Evolutionary conservation across 805 yeast species (phyloP), one percentile per base, ranked within the genome.

Genomic region (Kuraishia piskuri): DNA sequence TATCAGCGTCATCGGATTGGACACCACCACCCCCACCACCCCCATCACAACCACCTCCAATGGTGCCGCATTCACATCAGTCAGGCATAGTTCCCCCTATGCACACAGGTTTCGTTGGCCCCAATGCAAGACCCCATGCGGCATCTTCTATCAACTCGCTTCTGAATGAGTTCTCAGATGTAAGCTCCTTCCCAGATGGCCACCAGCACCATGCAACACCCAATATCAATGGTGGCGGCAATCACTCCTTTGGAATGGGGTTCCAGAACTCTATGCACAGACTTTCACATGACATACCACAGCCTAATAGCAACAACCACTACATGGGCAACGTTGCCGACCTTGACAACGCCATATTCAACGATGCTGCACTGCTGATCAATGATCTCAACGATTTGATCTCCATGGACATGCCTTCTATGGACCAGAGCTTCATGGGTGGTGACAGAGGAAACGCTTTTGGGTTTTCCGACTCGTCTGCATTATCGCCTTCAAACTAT

Each of bases 361-460:
- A 64, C 48, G 72, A 70, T 45, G 72, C 72, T 3, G 62, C 70
- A 20, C 60, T 63, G 51, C 57, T 70, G 52, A 70, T 70, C 50
- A 61, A 67, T 12, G 72, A 70, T 52, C 58, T 70, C 52, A 69
- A 69, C 53, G 70, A 65, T 19, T 54, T 70, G 50, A 67, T 70
- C 22, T 40, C 48, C n/a, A 23, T 49, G 37, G 37, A 48, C 37
- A 24, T 52, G 49, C 52, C 54, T 36, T 22, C 31, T 21, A 17
- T 14, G 3, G 40, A 31, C 17, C 40, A 31, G 14, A n/a, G 40
- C 17, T 31, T 21, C 44, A 49, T 21, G 44, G 17, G 40, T 31
- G 17, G 40, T 31, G 45, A 21, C 31, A n/a, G 22, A 22, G 40
- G 37, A 5, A n/a, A n/a, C n/a, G n/a, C n/a, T n/a, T 31, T n/a